phyloP scores from a whole-genome alignment of 805 yeast species.

The Barnettozyma vustinii region DNA sequence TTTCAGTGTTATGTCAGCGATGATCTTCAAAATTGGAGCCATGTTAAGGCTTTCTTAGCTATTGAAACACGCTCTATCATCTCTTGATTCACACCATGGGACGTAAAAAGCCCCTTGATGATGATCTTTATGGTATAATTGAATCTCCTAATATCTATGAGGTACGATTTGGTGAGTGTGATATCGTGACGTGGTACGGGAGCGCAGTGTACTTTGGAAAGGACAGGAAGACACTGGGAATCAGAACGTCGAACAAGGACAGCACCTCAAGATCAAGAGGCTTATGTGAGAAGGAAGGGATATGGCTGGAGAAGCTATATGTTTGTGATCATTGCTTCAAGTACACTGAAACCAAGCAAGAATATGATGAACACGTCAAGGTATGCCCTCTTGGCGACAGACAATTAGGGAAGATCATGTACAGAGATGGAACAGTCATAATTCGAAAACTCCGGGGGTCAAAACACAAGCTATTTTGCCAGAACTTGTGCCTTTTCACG shows the following conservation, averaged over 20 bases:
- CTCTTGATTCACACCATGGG: neutral
- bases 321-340: conserved; percentile 85
- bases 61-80: too few relatives aligned
- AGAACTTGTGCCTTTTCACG: conserved; percentile 77
- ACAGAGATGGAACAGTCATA: conserved; percentile 47
- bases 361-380: conserved; percentile 45
- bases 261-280: conserved; percentile 11
- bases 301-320: conserved; percentile 57
- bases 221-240: conserved; percentile 43
- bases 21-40: neutral
- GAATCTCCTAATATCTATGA: conserved; percentile 55
- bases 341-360: conserved; percentile 48
- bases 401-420: conserved; percentile 66
- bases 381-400: conserved; percentile 38
- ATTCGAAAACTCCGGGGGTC: conserved; percentile 68
- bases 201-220: conserved; percentile 68
- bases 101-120: conserved; percentile 23
- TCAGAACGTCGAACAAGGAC: conserved; percentile 25
- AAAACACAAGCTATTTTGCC: conserved; percentile 64
- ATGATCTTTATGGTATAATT: conserved; percentile 55
- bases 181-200: conserved; percentile 84
- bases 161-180: conserved; percentile 63
- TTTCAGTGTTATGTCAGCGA: neutral
- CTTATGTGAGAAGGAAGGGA: conserved; percentile 14
- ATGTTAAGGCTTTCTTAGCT: neutral